Base-by-base conservation (phyloP, 176 grass and related monocot genomes). In the Carex kokanica region DNA sequence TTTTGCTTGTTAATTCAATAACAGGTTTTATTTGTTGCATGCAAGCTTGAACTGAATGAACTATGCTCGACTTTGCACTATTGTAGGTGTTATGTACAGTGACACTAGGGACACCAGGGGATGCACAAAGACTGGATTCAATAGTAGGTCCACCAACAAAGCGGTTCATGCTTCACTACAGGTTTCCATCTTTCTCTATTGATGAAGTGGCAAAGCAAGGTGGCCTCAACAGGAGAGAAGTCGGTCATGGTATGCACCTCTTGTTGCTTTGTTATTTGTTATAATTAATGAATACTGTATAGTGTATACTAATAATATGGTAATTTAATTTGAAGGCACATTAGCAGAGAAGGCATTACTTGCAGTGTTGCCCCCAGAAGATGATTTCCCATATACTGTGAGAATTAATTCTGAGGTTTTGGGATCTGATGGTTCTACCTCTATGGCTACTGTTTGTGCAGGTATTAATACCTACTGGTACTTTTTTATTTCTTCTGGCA, bases 111-210 rank as follows among this genome's bases (percentile, higher is more conserved):
- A 84, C 93, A 81, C 96, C 93, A 83, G 91, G 92, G 78, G 96
- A 98, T 83, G 96, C 96, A 80, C 96, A 98, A 82, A 64, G 91
- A 78, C 84, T 99, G 75, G 96, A 99, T 80, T 91, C 89, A 52
- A 95, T 99, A 88, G 96, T 99, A 85, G 96, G 96, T 27, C 96
- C 96, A 62, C 93, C 96, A 81, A 93, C 89, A 81, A 99, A 99
- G 78, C 88, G 93, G 57, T 99, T 99, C 89, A 99, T 99, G 96
- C 93, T 99, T 87, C 96, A 99, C 83, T 99, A 99, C 58, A 95
- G 87, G 34, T 99, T 99, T 84, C 96, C 96, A 67, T 91, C 96
- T 77, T 99, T 95, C 86, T 99, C 96, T 74, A 99, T 99, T 72
- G 92, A 95, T 80, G 96, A 99, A 88, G 96, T 99, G 66, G 90